Conservation (phyloP, 345 rosid genomes). For the Ceriops decandra region DNA sequence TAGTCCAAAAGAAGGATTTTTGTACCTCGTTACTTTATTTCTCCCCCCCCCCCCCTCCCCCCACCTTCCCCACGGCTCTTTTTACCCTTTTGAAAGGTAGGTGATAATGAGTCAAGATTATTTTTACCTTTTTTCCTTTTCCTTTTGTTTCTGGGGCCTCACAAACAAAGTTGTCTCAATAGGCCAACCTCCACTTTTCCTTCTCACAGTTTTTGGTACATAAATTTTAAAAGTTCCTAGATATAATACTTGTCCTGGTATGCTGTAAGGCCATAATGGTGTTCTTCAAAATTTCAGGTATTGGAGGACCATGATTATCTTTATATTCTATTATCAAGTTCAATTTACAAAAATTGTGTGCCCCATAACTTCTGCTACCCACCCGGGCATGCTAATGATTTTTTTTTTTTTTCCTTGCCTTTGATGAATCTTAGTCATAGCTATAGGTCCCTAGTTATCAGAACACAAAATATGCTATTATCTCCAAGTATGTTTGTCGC, state of each 20-base stretch:
- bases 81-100: conserved; percentile 17
- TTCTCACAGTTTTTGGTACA: conserved; percentile 19
- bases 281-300: too few relatives aligned
- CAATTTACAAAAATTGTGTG: conserved; percentile 3
- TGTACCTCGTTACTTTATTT: conserved; percentile 16
- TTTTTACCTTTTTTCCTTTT: conserved; percentile 25
- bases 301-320: too few relatives aligned
- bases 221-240: not conserved
- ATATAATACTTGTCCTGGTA: too few relatives aligned
- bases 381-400: not conserved
- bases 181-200: conserved; percentile 26
- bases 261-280: too few relatives aligned
- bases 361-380: conserved; percentile 11
- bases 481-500: too few relatives aligned
- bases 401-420: not conserved
- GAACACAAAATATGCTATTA: too few relatives aligned
- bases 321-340: not conserved
- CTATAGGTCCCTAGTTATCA: too few relatives aligned
- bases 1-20: conserved; percentile 46
- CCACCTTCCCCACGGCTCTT: not conserved
- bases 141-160: conserved; percentile 47
- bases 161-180: conserved; percentile 54
- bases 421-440: too few relatives aligned
- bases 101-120: conserved; percentile 26
- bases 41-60: conserved; percentile 1